These are phyloP conservation scores for Teunomyces panamensis DNA, from an alignment of 805 yeast genomes.

Conservation along the genomic window DNA sequence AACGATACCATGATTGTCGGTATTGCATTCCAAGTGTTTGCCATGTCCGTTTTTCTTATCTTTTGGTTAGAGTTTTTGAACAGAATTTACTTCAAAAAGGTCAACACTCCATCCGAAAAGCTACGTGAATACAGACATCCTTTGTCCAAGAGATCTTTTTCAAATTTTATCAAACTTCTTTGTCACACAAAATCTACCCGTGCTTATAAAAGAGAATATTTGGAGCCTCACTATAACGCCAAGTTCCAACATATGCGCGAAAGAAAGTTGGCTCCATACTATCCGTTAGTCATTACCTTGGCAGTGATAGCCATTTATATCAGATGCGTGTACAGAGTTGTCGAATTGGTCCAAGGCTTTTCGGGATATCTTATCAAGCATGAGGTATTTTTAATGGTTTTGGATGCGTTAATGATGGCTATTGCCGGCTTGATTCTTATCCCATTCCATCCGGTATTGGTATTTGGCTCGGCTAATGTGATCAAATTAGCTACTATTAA, in stretches of 20 bases:
- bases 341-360: conserved; percentile 39
- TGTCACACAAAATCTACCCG: conserved; percentile 23
- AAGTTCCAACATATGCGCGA: conserved; percentile 21
- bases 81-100: conserved; percentile 29
- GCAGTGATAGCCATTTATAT: conserved; percentile 34
- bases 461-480: conserved; percentile 26
- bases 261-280: conserved; percentile 25
- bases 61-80: conserved; percentile 37
- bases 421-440: conserved; percentile 33
- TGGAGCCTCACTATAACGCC: conserved; percentile 31
- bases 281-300: conserved; percentile 32
- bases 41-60: conserved; percentile 34
- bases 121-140: conserved; percentile 8
- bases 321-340: conserved; percentile 35
- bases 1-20: conserved; percentile 39
- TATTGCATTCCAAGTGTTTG: conserved; percentile 34
- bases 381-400: conserved; percentile 36
- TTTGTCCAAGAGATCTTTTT: conserved; percentile 17
- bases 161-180: conserved; percentile 27
- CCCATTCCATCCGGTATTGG: conserved; percentile 40
- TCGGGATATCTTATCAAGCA: conserved; percentile 33
- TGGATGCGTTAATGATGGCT: conserved; percentile 39
- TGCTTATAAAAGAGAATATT: conserved; percentile 17
- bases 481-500: conserved; percentile 27
- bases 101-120: conserved; percentile 8